Base-by-base conservation (phyloP, 2,329 filamentous ascomycete genomes). In the Trichophyton rubrum region DNA sequence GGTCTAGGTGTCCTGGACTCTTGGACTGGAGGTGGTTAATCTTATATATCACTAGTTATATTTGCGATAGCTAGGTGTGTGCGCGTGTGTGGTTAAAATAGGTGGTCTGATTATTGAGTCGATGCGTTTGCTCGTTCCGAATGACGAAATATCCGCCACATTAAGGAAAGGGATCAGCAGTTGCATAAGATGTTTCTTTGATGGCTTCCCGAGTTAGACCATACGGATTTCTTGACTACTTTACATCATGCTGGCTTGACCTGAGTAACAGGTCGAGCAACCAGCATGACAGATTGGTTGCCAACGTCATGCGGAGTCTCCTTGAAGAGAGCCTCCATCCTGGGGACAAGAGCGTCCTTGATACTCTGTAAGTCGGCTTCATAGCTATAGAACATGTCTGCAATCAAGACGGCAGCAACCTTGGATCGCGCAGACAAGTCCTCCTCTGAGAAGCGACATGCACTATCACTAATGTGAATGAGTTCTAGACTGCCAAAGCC, bases 291-390 rank as follows among this genome's bases (percentile, higher is more conserved):
- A 56, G 51, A 27, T 24, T 56, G 51, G 17, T 22, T 56, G 20
- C 51, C 51, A 56, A 56, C 17, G 13, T 56, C 33, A 17, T 56
- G n/a, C 11, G 51, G 51, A 3, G 51, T 33, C 13, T 56, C 51
- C 15, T 56, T 56, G n/a, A 56, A 30, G 51, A 33, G n/a, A 15
- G 51, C 22, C 30, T 62, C 24, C 22, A 58, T 24, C 33, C 56
- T 51, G 4, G 59, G 53, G 15, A 55, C n/a, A 40, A 60, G 43
- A 33, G 30, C 55, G 33, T 56, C 56, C 35, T 61, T 43, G 56
- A 61, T 61, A 20, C 20, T 17, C 38, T 24, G 27, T 24, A 47
- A 56, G 22, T 56, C 43, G 6, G 30, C 24, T 22, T 59, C 57
- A 17, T 47, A 22, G n/a, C 22, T 45, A 24, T 55, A 59, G 45